A percentile compares a stretch with the other conserved stretches of the same genome.
These are phyloP conservation scores for Cladophialophora bantiana DNA, from an alignment of 2,329 filamentous ascomycete species.

Conservation along the genomic window DNA sequence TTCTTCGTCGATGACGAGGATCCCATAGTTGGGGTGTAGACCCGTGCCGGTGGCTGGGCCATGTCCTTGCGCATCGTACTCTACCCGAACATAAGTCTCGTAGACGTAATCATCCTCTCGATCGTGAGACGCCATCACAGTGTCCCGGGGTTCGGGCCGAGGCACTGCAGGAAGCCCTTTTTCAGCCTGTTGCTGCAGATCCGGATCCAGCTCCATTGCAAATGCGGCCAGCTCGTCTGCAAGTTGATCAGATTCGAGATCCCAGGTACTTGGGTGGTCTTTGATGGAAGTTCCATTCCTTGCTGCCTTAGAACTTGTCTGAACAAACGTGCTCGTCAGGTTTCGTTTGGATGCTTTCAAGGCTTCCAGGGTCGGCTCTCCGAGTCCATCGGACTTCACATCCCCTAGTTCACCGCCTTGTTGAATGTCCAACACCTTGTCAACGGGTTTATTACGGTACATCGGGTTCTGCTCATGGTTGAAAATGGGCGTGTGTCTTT, in stretches of 20 bases:
- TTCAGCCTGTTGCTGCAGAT: constrained; percentile 27
- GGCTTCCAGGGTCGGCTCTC: constrained; percentile 20
- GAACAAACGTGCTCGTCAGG: constrained; percentile 43
- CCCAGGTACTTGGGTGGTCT: constrained; percentile 49
- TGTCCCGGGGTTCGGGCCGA: constrained; percentile 18
- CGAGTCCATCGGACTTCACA: background rate
- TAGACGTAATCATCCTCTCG: constrained; percentile 65
- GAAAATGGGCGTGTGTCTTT: constrained; percentile 28
- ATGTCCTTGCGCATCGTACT: constrained; percentile 41
- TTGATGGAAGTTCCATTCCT: constrained; percentile 47
- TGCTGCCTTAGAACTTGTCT: constrained; percentile 18
- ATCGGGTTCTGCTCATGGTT: constrained; percentile 25
- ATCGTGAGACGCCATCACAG: constrained; percentile 52
- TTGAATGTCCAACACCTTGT: constrained; percentile 25
- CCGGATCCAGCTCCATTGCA: constrained; percentile 51
- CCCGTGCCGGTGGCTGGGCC: constrained; percentile 29
- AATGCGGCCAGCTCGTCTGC: constrained; percentile 52
- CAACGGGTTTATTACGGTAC: constrained; percentile 27
- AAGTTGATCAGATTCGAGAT: constrained; percentile 52
- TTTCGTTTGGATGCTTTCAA: constrained; percentile 45
- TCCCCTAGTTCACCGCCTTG: background rate
- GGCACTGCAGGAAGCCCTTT: background rate
- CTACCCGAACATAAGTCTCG: constrained; percentile 65
- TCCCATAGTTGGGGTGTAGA: constrained; percentile 46
- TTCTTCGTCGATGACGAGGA: constrained; percentile 58